phyloP scores from a whole-genome alignment of 345 rosid genomes.

The Turritis glabra region DNA sequence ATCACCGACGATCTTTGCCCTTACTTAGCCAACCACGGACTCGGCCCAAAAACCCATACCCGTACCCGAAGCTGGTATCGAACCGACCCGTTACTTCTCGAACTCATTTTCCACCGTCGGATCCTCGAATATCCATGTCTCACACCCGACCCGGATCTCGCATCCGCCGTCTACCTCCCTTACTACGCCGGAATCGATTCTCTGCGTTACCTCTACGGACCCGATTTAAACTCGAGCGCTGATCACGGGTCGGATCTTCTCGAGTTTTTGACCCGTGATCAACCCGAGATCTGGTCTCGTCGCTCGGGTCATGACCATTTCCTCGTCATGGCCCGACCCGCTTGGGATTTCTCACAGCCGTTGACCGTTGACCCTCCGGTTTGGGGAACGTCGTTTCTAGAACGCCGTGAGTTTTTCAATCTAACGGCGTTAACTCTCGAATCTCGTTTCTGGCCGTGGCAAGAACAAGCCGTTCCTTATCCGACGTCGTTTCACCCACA shows the following conservation, averaged over 20 bases:
- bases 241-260: conserved; percentile 75
- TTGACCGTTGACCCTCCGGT: conserved; percentile 66
- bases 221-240: conserved; percentile 65
- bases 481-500: conserved; percentile 93
- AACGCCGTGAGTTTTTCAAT: conserved; percentile 73
- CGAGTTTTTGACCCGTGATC: conserved; percentile 45
- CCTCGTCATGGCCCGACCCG: conserved; percentile 86
- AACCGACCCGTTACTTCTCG: conserved; percentile 73
- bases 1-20: conserved; percentile 68
- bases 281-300: conserved; percentile 59
- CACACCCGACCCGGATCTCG: conserved; percentile 66
- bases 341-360: conserved; percentile 94
- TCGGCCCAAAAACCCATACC: conserved; percentile 81
- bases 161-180: conserved; percentile 75
- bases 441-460: conserved; percentile 82
- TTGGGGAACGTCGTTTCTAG: conserved; percentile 94
- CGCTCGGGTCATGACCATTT: conserved; percentile 75
- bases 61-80: conserved; percentile 87
- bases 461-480: conserved; percentile 88
- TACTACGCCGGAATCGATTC: conserved; percentile 84
- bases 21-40: conserved; percentile 79
- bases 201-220: conserved; percentile 71
- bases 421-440: conserved; percentile 73
- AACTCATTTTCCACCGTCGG: conserved; percentile 80
- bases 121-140: conserved; percentile 87